Base-by-base conservation (phyloP, 2,329 filamentous ascomycete genomes). In the Chaetomium globosum region DNA sequence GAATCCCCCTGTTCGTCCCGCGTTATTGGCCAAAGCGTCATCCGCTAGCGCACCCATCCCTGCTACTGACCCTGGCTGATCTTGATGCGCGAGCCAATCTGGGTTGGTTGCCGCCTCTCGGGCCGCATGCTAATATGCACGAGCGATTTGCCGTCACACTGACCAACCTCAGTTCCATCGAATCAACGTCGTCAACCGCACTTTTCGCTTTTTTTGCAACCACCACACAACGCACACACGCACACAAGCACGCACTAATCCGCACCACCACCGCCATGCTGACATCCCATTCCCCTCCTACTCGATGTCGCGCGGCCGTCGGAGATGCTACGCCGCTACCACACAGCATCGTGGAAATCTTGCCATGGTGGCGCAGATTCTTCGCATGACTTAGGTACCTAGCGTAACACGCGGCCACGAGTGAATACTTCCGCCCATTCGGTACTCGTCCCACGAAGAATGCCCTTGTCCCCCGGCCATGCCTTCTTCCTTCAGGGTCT, bases 61-160 rank as follows among this genome's bases (percentile, higher is more conserved):
- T 74, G 73, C 57, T 23, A 21, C 5, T 67, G 63, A 68, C 72
- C 71, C 68, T 74, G 74, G 71, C 70, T 72, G 70, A 75, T 75
- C 71, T 73, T 59, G 61, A 58, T 68, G 63, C 56, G 70, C 65
- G 70, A 76, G 73, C 79, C 79, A 80, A 80, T 80, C 78, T 76
- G 72, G 74, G 74, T 75, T 73, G 72, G 70, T 67, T 73, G 71
- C 74, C 68, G 74, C 77, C 81, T 79, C 78, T 77, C 76, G 77
- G 75, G 76, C 79, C 79, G 77, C 74, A 75, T 73, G 75, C 73
- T 73, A 52, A 65, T 74, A 76, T 81, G 80, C 79, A 80, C 76
- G 75, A 77, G 76, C 74, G 74, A 76, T 71, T 69, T 74, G 70
- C 79, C 77, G 76, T 82, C 80, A 82, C 80, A 81, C 69, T 66